phyloP scores from a whole-genome alignment of 2,329 filamentous ascomycete genomes.

The Cytospora leucostoma region DNA sequence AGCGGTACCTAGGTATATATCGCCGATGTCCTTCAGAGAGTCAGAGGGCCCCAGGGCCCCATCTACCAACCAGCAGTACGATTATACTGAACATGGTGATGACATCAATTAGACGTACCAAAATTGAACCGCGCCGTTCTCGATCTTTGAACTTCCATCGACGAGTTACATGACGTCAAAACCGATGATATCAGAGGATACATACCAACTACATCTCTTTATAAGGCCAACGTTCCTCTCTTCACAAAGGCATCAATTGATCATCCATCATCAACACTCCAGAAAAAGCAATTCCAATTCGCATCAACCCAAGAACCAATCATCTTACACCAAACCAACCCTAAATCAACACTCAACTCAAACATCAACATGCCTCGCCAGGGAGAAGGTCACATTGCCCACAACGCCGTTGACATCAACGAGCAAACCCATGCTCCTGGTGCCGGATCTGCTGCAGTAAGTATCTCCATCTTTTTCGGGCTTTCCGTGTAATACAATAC shows the following conservation, averaged over 20 bases:
- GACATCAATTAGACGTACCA: constrained; percentile 3
- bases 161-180: constrained; percentile 5
- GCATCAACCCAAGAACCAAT: neutral
- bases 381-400: constrained; percentile 47
- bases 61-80: neutral
- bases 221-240: neutral
- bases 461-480: constrained; percentile 17
- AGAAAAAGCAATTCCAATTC: too few species aligned
- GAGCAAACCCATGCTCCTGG: constrained; percentile 48
- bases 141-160: neutral
- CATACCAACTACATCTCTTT: neutral
- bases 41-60: too few species aligned
- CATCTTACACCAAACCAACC: constrained; percentile 13
- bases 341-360: constrained; percentile 11
- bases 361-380: constrained; percentile 50
- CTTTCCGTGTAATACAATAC: neutral
- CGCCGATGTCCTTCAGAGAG: too few species aligned
- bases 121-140: neutral
- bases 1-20: too few species aligned
- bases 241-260: neutral
- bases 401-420: constrained; percentile 47
- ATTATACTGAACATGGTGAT: neutral
- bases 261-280: neutral
- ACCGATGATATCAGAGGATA: neutral
- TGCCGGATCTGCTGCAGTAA: constrained; percentile 42